A percentile compares a stretch with the other conserved stretches of the same genome.
phyloP scores from a whole-genome alignment of 495 filamentous ascomycete species.

The Xylaria castorea region DNA sequence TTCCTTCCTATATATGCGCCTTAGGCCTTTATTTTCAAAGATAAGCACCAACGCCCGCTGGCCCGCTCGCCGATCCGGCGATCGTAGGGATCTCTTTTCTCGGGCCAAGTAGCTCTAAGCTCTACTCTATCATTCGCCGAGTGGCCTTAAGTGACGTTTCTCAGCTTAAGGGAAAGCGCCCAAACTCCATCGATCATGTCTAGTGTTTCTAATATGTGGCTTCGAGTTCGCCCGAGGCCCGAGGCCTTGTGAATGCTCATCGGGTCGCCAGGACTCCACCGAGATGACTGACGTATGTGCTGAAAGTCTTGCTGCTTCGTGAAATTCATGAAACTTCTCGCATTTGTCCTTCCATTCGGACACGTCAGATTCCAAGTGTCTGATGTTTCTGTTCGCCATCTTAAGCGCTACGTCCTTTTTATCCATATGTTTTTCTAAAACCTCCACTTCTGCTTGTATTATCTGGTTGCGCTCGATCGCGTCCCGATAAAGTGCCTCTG shows the following conservation, averaged over 20 bases:
- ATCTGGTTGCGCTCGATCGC: conserved; percentile 32
- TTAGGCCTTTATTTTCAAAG: too few species aligned
- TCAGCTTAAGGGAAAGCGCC: too few species aligned
- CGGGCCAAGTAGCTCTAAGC: too few species aligned
- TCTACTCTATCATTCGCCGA: too few species aligned
- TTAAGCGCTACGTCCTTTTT: conserved; percentile 5
- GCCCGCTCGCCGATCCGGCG: too few species aligned
- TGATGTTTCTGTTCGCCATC: conserved; percentile 25
- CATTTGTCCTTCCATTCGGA: conserved; percentile 24
- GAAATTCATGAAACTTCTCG: conserved; percentile 25
- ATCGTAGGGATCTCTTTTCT: too few species aligned
- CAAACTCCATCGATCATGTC: too few species aligned
- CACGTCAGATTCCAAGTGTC: conserved; percentile 24
- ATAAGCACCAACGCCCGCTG: too few species aligned
- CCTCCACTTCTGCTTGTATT: conserved; percentile 12
- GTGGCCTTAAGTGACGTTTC: too few species aligned
- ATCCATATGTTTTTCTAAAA: conserved; percentile 8
- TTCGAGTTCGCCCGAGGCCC: too few species aligned
- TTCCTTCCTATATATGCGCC: too few species aligned
- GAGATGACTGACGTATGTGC: conserved; percentile 29
- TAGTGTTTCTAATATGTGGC: too few species aligned
- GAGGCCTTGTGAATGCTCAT: conserved; percentile 21
- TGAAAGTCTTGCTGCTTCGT: conserved; percentile 20
- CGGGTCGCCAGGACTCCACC: conserved; percentile 17
- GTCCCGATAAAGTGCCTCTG: conserved; percentile 30